Evolutionary conservation across 2,329 filamentous ascomycete genomes (phyloP).

Genomic region (Aspergillus felis): DNA sequence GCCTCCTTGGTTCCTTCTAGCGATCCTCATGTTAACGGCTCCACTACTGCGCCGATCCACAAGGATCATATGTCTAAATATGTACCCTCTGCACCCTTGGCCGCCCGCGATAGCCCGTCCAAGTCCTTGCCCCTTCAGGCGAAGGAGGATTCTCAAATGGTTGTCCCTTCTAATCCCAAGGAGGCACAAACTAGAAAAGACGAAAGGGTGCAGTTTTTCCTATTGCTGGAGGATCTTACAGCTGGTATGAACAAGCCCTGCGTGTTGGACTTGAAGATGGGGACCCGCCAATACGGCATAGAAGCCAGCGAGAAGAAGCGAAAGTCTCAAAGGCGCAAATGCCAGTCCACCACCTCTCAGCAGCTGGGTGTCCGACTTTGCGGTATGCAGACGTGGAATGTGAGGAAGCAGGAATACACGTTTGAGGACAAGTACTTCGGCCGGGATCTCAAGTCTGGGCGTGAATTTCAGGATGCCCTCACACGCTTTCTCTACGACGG

Average conservation of each 20-base stretch:
- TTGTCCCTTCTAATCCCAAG: slow-evolving; percentile 66
- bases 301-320: slow-evolving; percentile 91
- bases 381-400: slow-evolving; percentile 95
- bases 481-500: slow-evolving; percentile 91
- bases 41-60: slow-evolving; percentile 12
- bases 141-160: slow-evolving; percentile 23
- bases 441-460: slow-evolving; percentile 77
- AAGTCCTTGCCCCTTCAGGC: slow-evolving; percentile 4
- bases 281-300: slow-evolving; percentile 91
- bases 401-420: slow-evolving; percentile 74
- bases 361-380: slow-evolving; percentile 91
- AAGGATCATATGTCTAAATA: slow-evolving; percentile 1
- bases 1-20: slow-evolving; percentile 11
- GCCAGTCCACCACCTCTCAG: slow-evolving; percentile 83
- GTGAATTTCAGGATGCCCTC: slow-evolving; percentile 83
- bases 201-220: slow-evolving; percentile 80
- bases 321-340: slow-evolving; percentile 88
- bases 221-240: slow-evolving; percentile 90
- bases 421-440: slow-evolving; percentile 99
- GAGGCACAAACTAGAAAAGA: slow-evolving; percentile 58
- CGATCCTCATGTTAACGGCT: slow-evolving; percentile 2
- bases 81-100: background rate
- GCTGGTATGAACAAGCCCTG: slow-evolving; percentile 95
- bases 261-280: slow-evolving; percentile 98
- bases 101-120: background rate